Evolutionary conservation across 129 eudicot genomes (phyloP), one percentile per base, ranked within the genome.

Genomic region (Helichrysum umbraculigerum): DNA sequence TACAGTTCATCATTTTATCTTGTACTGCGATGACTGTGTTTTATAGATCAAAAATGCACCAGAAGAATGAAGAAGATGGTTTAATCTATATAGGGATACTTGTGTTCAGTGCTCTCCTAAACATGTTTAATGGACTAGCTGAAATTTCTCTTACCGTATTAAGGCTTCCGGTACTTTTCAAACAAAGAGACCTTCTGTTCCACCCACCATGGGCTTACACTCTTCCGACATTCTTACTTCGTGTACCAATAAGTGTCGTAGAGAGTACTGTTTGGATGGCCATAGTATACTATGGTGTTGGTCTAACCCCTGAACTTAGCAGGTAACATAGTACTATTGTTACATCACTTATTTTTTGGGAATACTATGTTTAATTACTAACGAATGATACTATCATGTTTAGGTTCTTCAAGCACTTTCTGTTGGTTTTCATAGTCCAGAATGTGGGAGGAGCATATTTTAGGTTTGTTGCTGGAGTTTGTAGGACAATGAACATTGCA

Each of bases 401-500:
- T 83, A 92, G 98, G 93, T 92, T 87, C 85, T 92, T 92, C 90
- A 92, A 86, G 88, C 93, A 92, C 42, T 74, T 88, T 4, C 73
- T 92, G 58, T 60, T 89, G 78, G 78, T 83, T 28, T 92, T 92
- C 68, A 59, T 77, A 11, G 81, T 89, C 82, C 96, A 92, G 81
- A 94, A 92, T 66, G 87, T 83, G 85, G 91, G 96, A 3, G 90
- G 91, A n/a, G 96, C 87, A 10, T 17, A 79, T 25, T 89, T 89
- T 77, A 85, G 98, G 78, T 57, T 89, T 75, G 81, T 80, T 73
- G 87, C 96, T 19, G 96, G 88, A 65, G 51, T 86, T 10, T 90
- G 98, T 75, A 81, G 98, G 79, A 87, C 93, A 15, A 87, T 84
- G 87, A 86, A 89, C 67, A 81, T 86, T 25, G 90, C 98, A 37